phyloP scores from a whole-genome alignment of 2,329 filamentous ascomycete genomes.

The Fusarium concolor region DNA sequence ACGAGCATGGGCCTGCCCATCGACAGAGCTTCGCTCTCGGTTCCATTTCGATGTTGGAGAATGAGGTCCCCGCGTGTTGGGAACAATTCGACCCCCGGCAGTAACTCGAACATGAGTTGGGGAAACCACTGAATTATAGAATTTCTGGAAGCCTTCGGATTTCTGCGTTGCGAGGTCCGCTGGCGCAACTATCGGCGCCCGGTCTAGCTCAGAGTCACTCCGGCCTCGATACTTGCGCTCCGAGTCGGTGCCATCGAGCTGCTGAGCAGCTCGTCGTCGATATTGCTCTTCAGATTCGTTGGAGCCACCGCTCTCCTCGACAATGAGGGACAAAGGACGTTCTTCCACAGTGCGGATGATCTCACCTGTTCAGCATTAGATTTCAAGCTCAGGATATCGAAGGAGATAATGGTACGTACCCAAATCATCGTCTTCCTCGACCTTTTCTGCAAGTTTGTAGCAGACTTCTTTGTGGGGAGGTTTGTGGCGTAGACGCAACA shows the following conservation, averaged over 20 bases:
- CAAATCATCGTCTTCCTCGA: constrained; percentile 56
- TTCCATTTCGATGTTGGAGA: constrained; percentile 65
- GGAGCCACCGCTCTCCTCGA: constrained; percentile 43
- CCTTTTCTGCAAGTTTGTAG: constrained; percentile 47
- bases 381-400: neutral
- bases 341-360: constrained; percentile 49
- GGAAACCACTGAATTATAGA: constrained; percentile 75
- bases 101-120: constrained; percentile 75
- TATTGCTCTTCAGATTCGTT: constrained; percentile 18
- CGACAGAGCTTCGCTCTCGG: constrained; percentile 54
- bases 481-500: constrained; percentile 53
- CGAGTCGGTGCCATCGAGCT: constrained; percentile 56
- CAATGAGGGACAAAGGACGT: constrained; percentile 47
- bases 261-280: constrained; percentile 43
- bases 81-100: constrained; percentile 74
- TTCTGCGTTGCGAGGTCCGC: constrained; percentile 65
- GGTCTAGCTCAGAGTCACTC: constrained; percentile 56
- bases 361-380: constrained; percentile 44
- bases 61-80: constrained; percentile 67
- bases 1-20: constrained; percentile 36
- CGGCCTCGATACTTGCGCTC: constrained; percentile 61
- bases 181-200: constrained; percentile 66
- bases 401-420: constrained; percentile 48
- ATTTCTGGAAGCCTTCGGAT: constrained; percentile 74
- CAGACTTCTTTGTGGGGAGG: constrained; percentile 45